Evolutionary conservation across 2,329 filamentous ascomycete genomes (phyloP), one percentile per base, ranked within the genome.

Genomic region (Fusarium xylarioides): DNA sequence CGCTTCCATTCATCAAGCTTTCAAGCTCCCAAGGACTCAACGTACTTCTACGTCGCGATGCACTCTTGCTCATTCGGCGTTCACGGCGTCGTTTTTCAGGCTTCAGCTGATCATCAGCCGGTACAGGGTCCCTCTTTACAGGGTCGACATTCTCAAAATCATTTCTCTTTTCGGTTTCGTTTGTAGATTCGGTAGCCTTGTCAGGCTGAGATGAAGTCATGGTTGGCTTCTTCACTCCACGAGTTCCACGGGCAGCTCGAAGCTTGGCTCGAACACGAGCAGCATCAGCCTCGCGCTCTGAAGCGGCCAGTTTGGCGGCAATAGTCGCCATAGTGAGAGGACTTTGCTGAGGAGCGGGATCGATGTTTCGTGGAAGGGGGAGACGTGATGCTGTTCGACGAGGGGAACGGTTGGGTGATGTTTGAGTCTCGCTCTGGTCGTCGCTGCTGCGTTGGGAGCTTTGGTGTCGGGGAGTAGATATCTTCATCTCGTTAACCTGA

Each of bases 21-120:
- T 93, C 88, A 78, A 95, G 82, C 81, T 95, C 93, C 85, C 91
- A 92, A 7, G 92, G 90, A 76, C 89, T 94, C 37, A 95, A 83
- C 26, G 93, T 95, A 77, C 92, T 94, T 79, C 93, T 87, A 78
- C 93, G 86, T 78, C 92, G 85, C 67, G 87, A 91, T 6, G 89
- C 85, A 14, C 80, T 84, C 83, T 84, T 91, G 80, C 79, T 90
- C 76, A 80, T 85, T 79, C 83, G 87, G 80, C 81, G 84, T 77
- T 85, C 89, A 46, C 86, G 83, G 78, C 88, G 88, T 37, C 87
- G 83, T 79, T 85, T 85, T 53, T 81, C 78, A 8, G 81, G 79
- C 56, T 71, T 78, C 52, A 77, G 70, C 63, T 76, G 73, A 46
- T 67, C 68, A 12, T 75, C 72, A 40, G 68, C 65, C 23, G 56